phyloP scores from a whole-genome alignment of 768 basidiomycete species.

The Agaricus blazei region DNA sequence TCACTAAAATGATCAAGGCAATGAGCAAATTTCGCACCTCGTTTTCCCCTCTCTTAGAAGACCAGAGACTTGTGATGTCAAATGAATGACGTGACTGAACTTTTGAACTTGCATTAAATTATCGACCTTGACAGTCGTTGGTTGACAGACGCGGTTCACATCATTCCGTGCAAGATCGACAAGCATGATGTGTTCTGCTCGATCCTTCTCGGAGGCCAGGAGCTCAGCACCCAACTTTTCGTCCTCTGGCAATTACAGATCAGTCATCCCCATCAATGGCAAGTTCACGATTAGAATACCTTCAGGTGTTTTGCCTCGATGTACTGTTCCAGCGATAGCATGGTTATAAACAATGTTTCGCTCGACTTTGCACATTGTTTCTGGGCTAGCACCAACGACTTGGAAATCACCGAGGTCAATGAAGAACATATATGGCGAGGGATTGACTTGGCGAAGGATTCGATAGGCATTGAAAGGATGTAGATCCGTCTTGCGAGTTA shows the following conservation, averaged over 20 bases:
- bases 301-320: conserved; percentile 78
- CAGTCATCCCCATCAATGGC: conserved; percentile 9
- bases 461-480: conserved; percentile 98
- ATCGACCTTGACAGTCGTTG: conserved; percentile 94
- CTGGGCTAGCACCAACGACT: conserved; percentile 96
- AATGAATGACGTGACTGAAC: conserved; percentile 97
- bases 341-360: conserved; percentile 92
- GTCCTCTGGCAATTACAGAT: conserved; percentile 71
- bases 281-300: conserved; percentile 42
- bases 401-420: conserved; percentile 90
- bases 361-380: conserved; percentile 95
- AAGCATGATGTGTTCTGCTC: conserved; percentile 98
- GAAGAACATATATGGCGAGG: conserved; percentile 99
- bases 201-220: conserved; percentile 84
- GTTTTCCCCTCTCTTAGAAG: conserved; percentile 74
- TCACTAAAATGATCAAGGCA: not conserved
- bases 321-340: conserved; percentile 94
- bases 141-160: conserved; percentile 94
- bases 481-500: conserved; percentile 77
- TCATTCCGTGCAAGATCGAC: conserved; percentile 98
- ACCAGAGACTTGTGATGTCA: conserved; percentile 95
- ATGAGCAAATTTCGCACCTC: conserved; percentile 41
- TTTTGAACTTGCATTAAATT: conserved; percentile 90
- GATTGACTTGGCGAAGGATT: conserved; percentile 90
- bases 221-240: conserved; percentile 68